phyloP scores from a whole-genome alignment of 2,329 filamentous ascomycete genomes.

The Plenodomus tracheiphilus region DNA sequence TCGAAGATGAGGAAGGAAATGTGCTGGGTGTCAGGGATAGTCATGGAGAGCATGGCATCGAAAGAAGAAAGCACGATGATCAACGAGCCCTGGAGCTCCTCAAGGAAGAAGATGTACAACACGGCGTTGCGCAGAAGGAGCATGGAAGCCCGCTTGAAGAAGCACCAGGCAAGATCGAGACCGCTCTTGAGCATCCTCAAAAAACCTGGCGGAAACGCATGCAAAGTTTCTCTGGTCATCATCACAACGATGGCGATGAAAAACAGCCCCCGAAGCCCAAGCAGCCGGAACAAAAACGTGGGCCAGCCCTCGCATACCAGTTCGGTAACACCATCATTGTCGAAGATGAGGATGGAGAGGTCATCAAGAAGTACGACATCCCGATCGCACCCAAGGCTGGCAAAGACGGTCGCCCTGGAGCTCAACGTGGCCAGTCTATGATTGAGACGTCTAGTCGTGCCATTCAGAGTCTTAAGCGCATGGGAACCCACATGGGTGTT shows the following conservation, averaged over 20 bases:
- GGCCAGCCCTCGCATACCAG: slow-evolving; percentile 80
- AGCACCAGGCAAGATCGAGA: slow-evolving; percentile 42
- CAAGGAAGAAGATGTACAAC: slow-evolving; percentile 52
- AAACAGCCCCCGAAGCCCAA: slow-evolving; percentile 28
- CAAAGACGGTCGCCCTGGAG: slow-evolving; percentile 26
- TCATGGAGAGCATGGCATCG: slow-evolving; percentile 52
- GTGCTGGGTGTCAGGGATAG: slow-evolving; percentile 70
- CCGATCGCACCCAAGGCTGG: slow-evolving; percentile 54
- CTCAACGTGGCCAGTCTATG: slow-evolving; percentile 35
- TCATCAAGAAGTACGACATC: slow-evolving; percentile 81
- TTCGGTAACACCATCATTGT: slow-evolving; percentile 90
- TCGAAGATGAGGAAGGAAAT: slow-evolving; percentile 86
- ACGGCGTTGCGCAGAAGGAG: slow-evolving; percentile 52
- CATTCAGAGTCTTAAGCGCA: slow-evolving; percentile 51
- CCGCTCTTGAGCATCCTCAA: slow-evolving; percentile 43
- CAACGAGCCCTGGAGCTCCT: slow-evolving; percentile 57
- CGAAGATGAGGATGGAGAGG: slow-evolving; percentile 83
- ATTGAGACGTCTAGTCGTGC: slow-evolving; percentile 40
- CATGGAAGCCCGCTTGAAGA: slow-evolving; percentile 49
- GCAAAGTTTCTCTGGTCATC: slow-evolving; percentile 50
- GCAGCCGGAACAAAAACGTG: slow-evolving; percentile 52
- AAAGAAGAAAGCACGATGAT: slow-evolving; percentile 64
- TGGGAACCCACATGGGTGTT: slow-evolving; percentile 60
- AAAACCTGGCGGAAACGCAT: slow-evolving; percentile 51
- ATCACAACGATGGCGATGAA: slow-evolving; percentile 46